Evolutionary conservation across 352 stramenopile species (phyloP).

Genomic region (Phytopythium cucurbitacearum): DNA sequence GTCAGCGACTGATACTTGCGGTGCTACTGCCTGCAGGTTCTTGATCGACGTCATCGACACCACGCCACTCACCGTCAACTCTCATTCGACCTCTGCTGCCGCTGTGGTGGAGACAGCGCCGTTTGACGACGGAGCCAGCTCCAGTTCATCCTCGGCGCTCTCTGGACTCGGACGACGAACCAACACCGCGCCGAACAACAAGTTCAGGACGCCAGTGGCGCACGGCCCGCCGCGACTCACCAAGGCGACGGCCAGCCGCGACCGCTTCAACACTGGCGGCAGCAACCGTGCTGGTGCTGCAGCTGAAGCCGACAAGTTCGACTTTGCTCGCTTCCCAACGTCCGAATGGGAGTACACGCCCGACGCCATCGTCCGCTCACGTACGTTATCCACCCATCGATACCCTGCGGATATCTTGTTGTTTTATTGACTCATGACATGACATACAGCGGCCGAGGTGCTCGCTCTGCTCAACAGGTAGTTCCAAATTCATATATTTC

Average conservation of each 20-base stretch:
- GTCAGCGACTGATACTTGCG: background rate
- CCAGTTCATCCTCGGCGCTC: too few species aligned
- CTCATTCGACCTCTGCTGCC: background rate
- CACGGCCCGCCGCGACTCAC: constrained; percentile 10
- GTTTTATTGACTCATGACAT: background rate
- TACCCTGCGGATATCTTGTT: constrained; percentile 3
- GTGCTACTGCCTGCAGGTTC: constrained; percentile 29
- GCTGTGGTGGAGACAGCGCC: background rate
- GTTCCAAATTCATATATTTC: background rate
- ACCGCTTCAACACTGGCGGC: constrained; percentile 5
- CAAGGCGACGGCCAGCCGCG: constrained; percentile 3
- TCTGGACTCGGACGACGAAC: background rate
- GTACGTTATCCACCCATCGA: constrained; percentile 22
- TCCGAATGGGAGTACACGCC: constrained; percentile 60
- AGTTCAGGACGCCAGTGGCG: constrained; percentile 25
- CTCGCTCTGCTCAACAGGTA: constrained; percentile 31
- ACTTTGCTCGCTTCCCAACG: constrained; percentile 55
- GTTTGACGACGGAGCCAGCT: background rate
- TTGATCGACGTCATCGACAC: constrained; percentile 70
- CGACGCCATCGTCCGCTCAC: constrained; percentile 32
- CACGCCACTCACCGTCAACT: constrained; percentile 27
- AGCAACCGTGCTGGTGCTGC: constrained; percentile 11
- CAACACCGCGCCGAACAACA: constrained; percentile 13
- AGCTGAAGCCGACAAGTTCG: constrained; percentile 14
- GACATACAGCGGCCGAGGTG: constrained; percentile 41